A percentile compares a stretch with the other conserved stretches of the same genome.
Conservation (phyloP, 805 yeast genomes). For the Saccharomycopsis amapae region DNA sequence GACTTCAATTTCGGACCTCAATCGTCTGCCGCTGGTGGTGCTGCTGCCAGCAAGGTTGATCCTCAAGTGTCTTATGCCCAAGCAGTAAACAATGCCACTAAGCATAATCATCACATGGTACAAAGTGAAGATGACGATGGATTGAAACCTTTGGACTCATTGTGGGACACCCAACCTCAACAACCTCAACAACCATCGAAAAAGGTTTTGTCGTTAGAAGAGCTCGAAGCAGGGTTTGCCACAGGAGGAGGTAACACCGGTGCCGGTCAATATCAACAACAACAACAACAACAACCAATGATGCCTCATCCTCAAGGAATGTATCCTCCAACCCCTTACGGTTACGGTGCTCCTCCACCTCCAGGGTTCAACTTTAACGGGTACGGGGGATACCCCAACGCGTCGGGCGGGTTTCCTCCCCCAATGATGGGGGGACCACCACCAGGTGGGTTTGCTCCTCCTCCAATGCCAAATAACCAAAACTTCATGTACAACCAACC, state of each 20-base stretch:
- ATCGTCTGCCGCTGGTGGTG: slow-evolving; percentile 27
- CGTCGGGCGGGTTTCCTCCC: slow-evolving; percentile 1
- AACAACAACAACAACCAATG: slow-evolving; percentile 23
- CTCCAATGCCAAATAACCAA: slow-evolving; percentile 2
- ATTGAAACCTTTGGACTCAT: slow-evolving; percentile 63
- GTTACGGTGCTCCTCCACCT: slow-evolving; percentile 21
- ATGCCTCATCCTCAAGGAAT: slow-evolving; percentile 26
- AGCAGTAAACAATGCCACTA: slow-evolving; percentile 40
- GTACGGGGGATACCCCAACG: slow-evolving; percentile 1
- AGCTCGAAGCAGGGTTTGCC: slow-evolving; percentile 72
- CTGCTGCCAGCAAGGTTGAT: slow-evolving; percentile 25
- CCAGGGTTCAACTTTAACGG: slow-evolving; percentile 17
- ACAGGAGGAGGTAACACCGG: slow-evolving; percentile 22
- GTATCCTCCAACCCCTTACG: slow-evolving; percentile 8
- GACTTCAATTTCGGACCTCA: slow-evolving; percentile 55
- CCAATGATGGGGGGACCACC: slow-evolving; percentile 10
- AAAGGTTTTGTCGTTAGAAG: slow-evolving; percentile 66
- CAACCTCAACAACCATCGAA: slow-evolving; percentile 25
- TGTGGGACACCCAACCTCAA: slow-evolving; percentile 45
- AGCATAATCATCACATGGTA: slow-evolving; percentile 34
- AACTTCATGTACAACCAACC: slow-evolving; percentile 24
- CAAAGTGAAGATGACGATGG: slow-evolving; percentile 32
- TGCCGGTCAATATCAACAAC: slow-evolving; percentile 19
- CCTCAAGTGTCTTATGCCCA: slow-evolving; percentile 36
- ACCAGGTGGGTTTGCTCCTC: not conserved